Conservation (phyloP, 2,329 filamentous ascomycete genomes). For the Phialocephala subalpina region DNA sequence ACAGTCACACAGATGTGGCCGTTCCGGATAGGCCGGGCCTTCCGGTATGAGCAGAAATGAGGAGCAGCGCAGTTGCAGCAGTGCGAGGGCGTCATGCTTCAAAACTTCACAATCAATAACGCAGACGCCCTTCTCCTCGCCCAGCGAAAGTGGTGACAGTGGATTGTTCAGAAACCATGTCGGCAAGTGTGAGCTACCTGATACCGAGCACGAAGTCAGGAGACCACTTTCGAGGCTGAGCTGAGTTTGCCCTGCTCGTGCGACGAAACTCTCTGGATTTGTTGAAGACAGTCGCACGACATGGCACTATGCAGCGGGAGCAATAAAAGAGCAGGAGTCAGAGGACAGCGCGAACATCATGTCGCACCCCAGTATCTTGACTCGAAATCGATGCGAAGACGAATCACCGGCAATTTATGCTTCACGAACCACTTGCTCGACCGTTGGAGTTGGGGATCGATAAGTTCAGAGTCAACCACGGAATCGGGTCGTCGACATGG, state of each 20-base stretch:
- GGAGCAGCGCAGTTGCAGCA: background rate
- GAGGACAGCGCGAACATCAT: background rate
- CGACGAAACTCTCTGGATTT: background rate
- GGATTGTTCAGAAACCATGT: slow-evolving; percentile 5
- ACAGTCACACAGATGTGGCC: slow-evolving; percentile 1
- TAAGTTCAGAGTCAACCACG: slow-evolving; percentile 23
- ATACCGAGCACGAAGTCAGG: background rate
- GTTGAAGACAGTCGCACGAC: background rate
- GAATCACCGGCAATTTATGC: background rate
- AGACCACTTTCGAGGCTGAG: slow-evolving; percentile 7
- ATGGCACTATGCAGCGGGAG: background rate
- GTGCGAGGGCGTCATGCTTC: background rate
- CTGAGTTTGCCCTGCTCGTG: slow-evolving; percentile 4
- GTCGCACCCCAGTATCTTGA: background rate
- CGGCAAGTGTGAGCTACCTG: slow-evolving; percentile 9
- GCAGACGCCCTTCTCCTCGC: background rate
- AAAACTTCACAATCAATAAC: background rate
- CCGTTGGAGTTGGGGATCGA: background rate
- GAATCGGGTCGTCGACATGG: slow-evolving; percentile 31
- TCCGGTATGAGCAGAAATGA: background rate
- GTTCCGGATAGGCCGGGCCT: background rate
- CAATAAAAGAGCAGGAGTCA: background rate
- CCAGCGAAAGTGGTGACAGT: background rate
- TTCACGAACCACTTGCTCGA: slow-evolving; percentile 12
- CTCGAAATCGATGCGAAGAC: background rate